Conservation (phyloP, 2,329 filamentous ascomycete species). For the Botrytis squamosa region DNA sequence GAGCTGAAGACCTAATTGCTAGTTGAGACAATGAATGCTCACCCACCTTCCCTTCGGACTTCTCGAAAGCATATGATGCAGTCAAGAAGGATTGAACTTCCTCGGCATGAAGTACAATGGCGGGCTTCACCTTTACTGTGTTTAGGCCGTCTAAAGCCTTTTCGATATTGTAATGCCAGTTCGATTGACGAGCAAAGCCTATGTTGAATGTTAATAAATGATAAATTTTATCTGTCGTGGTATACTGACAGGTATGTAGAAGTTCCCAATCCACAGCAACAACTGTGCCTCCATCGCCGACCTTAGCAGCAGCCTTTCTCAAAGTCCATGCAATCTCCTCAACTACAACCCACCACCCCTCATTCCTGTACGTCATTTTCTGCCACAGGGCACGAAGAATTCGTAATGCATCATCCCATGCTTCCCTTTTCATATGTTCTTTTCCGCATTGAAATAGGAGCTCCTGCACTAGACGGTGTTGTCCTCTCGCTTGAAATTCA, state of each 20-base stretch:
- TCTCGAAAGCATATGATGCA: conserved; percentile 57
- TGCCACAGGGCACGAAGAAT: conserved; percentile 59
- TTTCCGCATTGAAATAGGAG: conserved; percentile 55
- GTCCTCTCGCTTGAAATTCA: conserved; percentile 55
- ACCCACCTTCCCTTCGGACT: conserved; percentile 60
- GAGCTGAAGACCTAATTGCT: conserved; percentile 55
- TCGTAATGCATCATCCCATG: conserved; percentile 55
- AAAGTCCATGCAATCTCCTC: conserved; percentile 63
- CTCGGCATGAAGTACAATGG: conserved; percentile 52
- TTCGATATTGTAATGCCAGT: conserved; percentile 62
- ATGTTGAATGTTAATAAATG: conserved; percentile 28
- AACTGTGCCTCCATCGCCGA: conserved; percentile 54
- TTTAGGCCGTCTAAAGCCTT: conserved; percentile 54
- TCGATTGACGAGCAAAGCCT: conserved; percentile 55
- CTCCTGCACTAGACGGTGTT: conserved; percentile 55
- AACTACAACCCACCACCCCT: conserved; percentile 59
- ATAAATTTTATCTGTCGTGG: not conserved
- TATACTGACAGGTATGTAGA: conserved; percentile 54
- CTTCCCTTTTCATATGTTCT: conserved; percentile 51
- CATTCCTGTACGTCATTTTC: conserved; percentile 53
- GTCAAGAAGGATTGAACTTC: conserved; percentile 54
- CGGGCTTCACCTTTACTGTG: conserved; percentile 46
- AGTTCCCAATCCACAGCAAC: conserved; percentile 66
- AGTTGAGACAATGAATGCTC: conserved; percentile 59
- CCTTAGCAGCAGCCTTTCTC: conserved; percentile 54